Base-by-base conservation (phyloP, 345 rosid genomes). In the Populus alba region DNA sequence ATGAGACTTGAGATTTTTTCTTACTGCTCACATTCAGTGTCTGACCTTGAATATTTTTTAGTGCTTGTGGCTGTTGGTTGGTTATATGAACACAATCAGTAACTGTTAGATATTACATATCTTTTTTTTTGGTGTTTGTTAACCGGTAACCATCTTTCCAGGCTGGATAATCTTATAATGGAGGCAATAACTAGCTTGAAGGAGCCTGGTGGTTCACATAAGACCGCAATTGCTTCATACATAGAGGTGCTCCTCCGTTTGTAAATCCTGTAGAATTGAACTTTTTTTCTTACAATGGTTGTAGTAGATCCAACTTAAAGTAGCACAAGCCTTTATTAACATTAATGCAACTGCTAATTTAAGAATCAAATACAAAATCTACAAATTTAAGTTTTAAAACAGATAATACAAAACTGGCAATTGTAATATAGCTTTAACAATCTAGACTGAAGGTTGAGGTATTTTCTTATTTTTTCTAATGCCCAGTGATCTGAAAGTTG, bases 121-220 rank as follows among this genome's bases (percentile, higher is more conserved):
- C 41, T 68, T 27, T 37, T 79, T 79, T 70, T 59, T n/a, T 59
- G 29, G 10, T 2, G 23, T 59, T 23, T 59, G 29, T 8, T 59
- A 59, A 59, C 11, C 6, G 12, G 15, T 59, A 23, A 25, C 75
- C 61, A 45, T 75, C 45, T 68, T 53, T 82, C 49, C 80, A 97
- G 98, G 91, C 81, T 97, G 86, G 99, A 97, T 47, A 89, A 76
- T 86, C 98, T 97, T 62, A 89, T 97, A 78, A 80, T 91, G 92
- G 99, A 97, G 77, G 98, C 98, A 53, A 90, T 97, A 85, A 75
- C 87, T 76, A 88, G 80, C 79, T 82, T 97, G 92, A 92, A 90
- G 89, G 99, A 97, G 89, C 90, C 91, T 74, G 90, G 90, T 63
- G 99, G 99, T 78, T 94, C 97, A 16, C 89, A 94, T 79, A 97